These are phyloP conservation scores for Sarocladium strictum DNA, from an alignment of 2,329 filamentous ascomycete species.

Conservation along the genomic window DNA sequence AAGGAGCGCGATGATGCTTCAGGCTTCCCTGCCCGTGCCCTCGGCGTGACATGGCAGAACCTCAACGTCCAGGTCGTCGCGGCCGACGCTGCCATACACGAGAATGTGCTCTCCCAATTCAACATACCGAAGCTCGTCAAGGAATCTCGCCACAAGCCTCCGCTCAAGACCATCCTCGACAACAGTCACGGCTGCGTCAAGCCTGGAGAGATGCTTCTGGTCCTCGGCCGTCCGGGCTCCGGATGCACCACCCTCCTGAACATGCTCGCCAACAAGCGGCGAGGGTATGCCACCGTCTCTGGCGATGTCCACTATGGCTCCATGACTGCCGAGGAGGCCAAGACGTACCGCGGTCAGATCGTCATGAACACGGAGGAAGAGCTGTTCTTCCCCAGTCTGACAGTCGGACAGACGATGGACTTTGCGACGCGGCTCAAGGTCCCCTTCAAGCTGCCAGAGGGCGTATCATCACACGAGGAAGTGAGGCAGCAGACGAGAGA, in stretches of 20 bases:
- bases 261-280: constrained; percentile 58
- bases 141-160: constrained; percentile 18
- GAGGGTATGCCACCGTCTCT: constrained; percentile 50
- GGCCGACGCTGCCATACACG: constrained; percentile 15
- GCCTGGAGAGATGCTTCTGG: constrained; percentile 60
- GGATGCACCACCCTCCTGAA: constrained; percentile 69
- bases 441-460: constrained; percentile 40
- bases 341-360: constrained; percentile 51
- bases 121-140: constrained; percentile 7
- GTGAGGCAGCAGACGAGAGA: constrained; percentile 40
- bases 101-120: constrained; percentile 16
- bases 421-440: constrained; percentile 62
- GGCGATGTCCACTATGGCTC: constrained; percentile 54
- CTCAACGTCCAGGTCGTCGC: constrained; percentile 16
- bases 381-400: constrained; percentile 59
- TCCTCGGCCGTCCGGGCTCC: constrained; percentile 61
- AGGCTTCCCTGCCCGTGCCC: constrained; percentile 7
- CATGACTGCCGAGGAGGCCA: constrained; percentile 40
- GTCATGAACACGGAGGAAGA: constrained; percentile 69
- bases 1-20: constrained; percentile 7
- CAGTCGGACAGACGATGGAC: constrained; percentile 63
- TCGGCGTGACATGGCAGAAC: constrained; percentile 18
- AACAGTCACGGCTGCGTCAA: constrained; percentile 55
- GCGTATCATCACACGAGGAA: constrained; percentile 35
- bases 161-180: constrained; percentile 51